Evolutionary conservation across 768 basidiomycete species (phyloP), one percentile per base, ranked within the genome.

Genomic region (Mycena alexandri): DNA sequence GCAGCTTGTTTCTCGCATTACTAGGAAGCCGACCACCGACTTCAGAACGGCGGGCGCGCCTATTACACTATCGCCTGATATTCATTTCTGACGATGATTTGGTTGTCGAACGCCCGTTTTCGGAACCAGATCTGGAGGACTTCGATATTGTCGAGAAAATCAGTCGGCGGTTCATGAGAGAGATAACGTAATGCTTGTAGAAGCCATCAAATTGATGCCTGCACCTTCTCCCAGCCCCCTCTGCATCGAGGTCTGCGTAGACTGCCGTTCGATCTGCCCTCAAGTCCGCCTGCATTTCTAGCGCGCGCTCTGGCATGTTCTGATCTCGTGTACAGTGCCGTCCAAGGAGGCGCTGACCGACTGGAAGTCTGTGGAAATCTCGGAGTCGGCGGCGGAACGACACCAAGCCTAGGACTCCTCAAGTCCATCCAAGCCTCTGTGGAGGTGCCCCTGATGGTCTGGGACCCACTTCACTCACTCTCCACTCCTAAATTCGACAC

Each of bases 361-460:
- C 84, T 95, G n/a, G 92, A 94, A 74, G 76, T 94, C 14, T 94
- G 93, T 72, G 85, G 82, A 8, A 91, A 90, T 75, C 80, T 94
- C 21, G 87, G 84, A 5, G 71, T 86, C 29, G 94, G 93, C 24
- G 94, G 94, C 22, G 94, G 94, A 11, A 92, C 89, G 19, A 95
- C 94, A 0, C 94, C 94, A 6, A 91, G 87, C 65, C 69, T 92
- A n/a, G 94, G 94, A 0, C 83, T 95, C 38, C 79, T 93, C 42
- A 88, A 79, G 71, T 77, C 83, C 4, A 85, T 95, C 47, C 83
- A 84, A 64, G 80, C 79, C 34, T 82, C 78, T 4, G 79, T 85
- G 17, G 78, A 83, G 46, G 72, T 87, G 10, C 88, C 90, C 0
- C 82, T 93, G 63, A 93, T 95, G 92, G 94, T 90, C 38, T 38